Evolutionary conservation across 1,284 basidiomycete species (phyloP).

Genomic region (Moesziomyces aphidis): DNA sequence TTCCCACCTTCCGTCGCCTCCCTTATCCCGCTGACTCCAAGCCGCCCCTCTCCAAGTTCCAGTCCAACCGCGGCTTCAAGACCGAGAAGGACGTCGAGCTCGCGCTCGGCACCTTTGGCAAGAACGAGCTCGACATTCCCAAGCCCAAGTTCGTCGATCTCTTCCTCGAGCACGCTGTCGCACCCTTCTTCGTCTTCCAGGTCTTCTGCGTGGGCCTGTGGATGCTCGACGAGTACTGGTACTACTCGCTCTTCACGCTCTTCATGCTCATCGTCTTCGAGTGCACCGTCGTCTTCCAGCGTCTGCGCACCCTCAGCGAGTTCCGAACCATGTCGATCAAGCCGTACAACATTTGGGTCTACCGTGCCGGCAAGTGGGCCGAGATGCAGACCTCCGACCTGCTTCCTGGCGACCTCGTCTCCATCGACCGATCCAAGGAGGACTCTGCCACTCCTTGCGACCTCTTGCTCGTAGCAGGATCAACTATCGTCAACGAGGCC

Average conservation of each 20-base stretch:
- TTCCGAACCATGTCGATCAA: constrained; percentile 68
- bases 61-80: constrained; percentile 72
- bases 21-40: constrained; percentile 86
- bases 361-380: constrained; percentile 59
- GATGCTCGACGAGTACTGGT: constrained; percentile 68
- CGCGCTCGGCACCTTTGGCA: constrained; percentile 61
- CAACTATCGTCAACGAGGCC: constrained; percentile 66
- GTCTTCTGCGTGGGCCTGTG: constrained; percentile 67
- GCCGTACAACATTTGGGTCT: constrained; percentile 63
- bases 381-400: constrained; percentile 61
- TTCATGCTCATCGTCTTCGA: constrained; percentile 67
- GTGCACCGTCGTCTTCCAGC: constrained; percentile 66
- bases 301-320: constrained; percentile 65
- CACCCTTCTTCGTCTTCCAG: constrained; percentile 68
- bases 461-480: constrained; percentile 58
- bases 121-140: constrained; percentile 65
- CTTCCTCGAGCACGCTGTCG: constrained; percentile 67
- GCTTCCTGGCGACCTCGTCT: constrained; percentile 66
- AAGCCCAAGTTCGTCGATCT: constrained; percentile 64
- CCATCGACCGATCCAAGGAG: constrained; percentile 64
- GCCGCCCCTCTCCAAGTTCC: constrained; percentile 80
- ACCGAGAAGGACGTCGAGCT: constrained; percentile 59
- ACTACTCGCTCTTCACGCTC: constrained; percentile 66
- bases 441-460: constrained; percentile 66
- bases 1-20: constrained; percentile 81